Evolutionary conservation across 2,329 filamentous ascomycete genomes (phyloP), one percentile per base, ranked within the genome.

Genomic region (Gremmenia infestans): DNA sequence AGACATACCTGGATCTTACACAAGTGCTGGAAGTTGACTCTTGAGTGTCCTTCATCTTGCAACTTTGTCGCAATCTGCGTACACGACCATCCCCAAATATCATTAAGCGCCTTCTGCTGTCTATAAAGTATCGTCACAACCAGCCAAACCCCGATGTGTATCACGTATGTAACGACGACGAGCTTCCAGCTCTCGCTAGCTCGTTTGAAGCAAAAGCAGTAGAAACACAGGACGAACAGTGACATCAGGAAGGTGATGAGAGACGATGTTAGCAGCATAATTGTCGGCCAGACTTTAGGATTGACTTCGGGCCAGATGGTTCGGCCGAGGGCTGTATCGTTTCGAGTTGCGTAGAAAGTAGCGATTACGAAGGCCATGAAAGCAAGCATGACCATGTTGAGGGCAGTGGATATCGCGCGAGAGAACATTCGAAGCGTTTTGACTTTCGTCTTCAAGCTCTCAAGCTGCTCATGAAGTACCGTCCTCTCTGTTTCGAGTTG

Each of bases 81-180:
- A 49, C 52, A 54, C 15, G 43, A 48, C 52, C 52, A 49, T 1
- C 52, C 52, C 52, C 52, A 54, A 7, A 54, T 32, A 43, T 54
- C 52, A 35, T 49, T 36, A 15, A 49, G 8, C 5, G 12, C 14
- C 37, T 54, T 54, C 46, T 54, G 43, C 11, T 39, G 19, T 5
- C 52, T 43, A 49, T 54, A 54, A 15, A 54, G 35, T 8, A 36
- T 28, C 7, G 52, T 54, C 19, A 54, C 52, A 2, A 49, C n/a
- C 5, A 54, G 14, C 52, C 52, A 54, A 2, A 37, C 35, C 2
- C 19, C 15, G 12, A 54, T 54, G 15, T 54, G 52, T 4, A 54
- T 35, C 11, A 23, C 46, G 19, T 54, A 54, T 2, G 19, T 19
- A 14, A 49, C 15, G 12, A 43, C 46, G 0, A 49, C 52, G 4